Conservation (phyloP, 2,329 filamentous ascomycete genomes). For the Ophiostoma himal-ulmi region DNA sequence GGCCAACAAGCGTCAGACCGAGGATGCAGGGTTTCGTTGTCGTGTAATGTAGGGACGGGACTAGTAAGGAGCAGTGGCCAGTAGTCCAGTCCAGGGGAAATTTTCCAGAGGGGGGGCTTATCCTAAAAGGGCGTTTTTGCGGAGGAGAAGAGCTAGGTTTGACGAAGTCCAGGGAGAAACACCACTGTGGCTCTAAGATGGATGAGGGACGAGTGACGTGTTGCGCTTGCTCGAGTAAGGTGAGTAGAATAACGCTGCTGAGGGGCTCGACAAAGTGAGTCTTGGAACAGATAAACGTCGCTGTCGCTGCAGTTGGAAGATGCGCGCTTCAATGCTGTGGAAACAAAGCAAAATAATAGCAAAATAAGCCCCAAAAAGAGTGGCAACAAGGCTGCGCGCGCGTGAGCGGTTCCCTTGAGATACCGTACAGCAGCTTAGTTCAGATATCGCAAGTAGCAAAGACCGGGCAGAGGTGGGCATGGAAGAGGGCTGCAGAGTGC, state of each 20-base stretch:
- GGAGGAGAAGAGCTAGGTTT: slow-evolving; percentile 14
- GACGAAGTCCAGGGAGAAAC: neutral
- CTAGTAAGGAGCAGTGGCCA: neutral
- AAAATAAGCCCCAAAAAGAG: neutral
- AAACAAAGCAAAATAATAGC: neutral
- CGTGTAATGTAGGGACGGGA: neutral
- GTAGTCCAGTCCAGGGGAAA: slow-evolving; percentile 9
- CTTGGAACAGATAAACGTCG: neutral
- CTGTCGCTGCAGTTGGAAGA: neutral
- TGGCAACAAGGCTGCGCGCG: neutral
- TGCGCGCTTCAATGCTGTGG: neutral
- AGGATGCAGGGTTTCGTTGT: slow-evolving; percentile 3
- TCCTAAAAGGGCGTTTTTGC: slow-evolving; percentile 19
- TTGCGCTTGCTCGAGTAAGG: neutral
- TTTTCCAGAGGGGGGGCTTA: slow-evolving; percentile 16
- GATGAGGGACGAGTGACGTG: neutral
- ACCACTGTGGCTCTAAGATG: neutral
- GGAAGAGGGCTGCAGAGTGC: neutral
- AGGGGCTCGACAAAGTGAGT: neutral
- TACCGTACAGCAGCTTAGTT: neutral
- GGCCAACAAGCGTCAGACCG: neutral
- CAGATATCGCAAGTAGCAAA: neutral
- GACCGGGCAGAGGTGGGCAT: neutral
- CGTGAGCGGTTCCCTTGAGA: neutral
- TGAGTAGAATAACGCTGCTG: neutral